Conservation (phyloP, 768 basidiomycete genomes). For the Pleurotus sapidus region DNA sequence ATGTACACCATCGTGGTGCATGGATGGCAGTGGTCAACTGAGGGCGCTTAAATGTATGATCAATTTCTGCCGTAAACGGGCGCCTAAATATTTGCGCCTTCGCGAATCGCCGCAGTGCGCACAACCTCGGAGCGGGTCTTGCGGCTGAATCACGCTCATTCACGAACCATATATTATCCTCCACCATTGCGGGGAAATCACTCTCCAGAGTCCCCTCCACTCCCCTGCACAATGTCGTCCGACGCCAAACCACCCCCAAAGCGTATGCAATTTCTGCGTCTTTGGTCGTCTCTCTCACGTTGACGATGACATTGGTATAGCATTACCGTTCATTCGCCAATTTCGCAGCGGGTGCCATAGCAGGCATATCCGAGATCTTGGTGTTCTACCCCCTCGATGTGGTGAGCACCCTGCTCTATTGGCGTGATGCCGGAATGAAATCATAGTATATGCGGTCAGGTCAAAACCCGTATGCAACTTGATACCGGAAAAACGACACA, state of each 20-base stretch:
- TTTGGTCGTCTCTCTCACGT: slow-evolving; percentile 6
- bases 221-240: slow-evolving; percentile 1
- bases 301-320: slow-evolving; percentile 29
- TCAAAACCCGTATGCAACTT: slow-evolving; percentile 99
- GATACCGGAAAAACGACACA: slow-evolving; percentile 74
- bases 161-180: slow-evolving; percentile 1
- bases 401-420: slow-evolving; percentile 43
- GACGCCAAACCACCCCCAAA: slow-evolving; percentile 10
- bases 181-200: not conserved
- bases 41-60: slow-evolving; percentile 1
- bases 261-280: not conserved
- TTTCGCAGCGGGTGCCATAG: slow-evolving; percentile 94
- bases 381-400: slow-evolving; percentile 95
- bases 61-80: not conserved
- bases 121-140: slow-evolving; percentile 5
- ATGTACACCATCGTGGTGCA: slow-evolving; percentile 74
- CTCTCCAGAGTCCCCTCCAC: not conserved
- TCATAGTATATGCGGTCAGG: slow-evolving; percentile 40
- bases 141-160: slow-evolving; percentile 8
- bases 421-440: not conserved
- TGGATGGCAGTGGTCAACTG: slow-evolving; percentile 9
- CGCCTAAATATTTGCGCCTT: slow-evolving; percentile 4
- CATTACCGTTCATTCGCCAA: slow-evolving; percentile 84
- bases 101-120: not conserved
- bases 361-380: slow-evolving; percentile 81